A percentile compares a stretch with the other conserved stretches of the same genome.
phyloP scores from a whole-genome alignment of 495 filamentous ascomycete species.

The Hypoxylon intermedium region DNA sequence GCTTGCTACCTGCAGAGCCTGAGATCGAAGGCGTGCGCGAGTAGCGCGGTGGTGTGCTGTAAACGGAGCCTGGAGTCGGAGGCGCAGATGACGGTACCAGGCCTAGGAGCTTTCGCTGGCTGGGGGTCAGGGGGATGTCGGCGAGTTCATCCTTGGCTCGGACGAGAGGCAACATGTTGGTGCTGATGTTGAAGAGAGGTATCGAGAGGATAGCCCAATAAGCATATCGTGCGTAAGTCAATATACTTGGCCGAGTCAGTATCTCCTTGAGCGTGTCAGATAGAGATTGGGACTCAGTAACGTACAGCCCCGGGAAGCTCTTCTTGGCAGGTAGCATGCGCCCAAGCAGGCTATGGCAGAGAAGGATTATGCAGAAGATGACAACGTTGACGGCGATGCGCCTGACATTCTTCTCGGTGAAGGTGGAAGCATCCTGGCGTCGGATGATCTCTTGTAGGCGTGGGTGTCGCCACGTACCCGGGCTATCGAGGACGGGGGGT shows the following conservation, averaged over 20 bases:
- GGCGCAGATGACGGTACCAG: conserved; percentile 74
- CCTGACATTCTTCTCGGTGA: conserved; percentile 72
- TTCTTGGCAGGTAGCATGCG: conserved; percentile 38
- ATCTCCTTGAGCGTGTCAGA: neutral
- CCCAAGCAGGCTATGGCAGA: conserved; percentile 35
- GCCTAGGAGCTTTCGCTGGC: conserved; percentile 83
- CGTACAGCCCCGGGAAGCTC: conserved; percentile 36
- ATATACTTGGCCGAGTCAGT: conserved; percentile 21
- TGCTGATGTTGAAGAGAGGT: conserved; percentile 68
- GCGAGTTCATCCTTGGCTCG: conserved; percentile 74
- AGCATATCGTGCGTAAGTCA: conserved; percentile 26
- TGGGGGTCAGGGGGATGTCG: conserved; percentile 90
- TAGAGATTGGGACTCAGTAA: neutral
- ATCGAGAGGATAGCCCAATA: conserved; percentile 44
- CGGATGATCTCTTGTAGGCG: conserved; percentile 76
- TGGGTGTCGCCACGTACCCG: conserved; percentile 90
- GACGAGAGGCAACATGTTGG: conserved; percentile 72
- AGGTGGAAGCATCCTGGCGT: conserved; percentile 74
- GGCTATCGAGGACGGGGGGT: conserved; percentile 50
- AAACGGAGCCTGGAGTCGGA: conserved; percentile 68
- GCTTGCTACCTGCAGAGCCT: conserved; percentile 58
- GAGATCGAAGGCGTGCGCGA: conserved; percentile 70
- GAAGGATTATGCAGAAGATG: conserved; percentile 55
- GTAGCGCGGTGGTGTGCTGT: conserved; percentile 88
- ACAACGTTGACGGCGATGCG: conserved; percentile 68